Evolutionary conservation across 2,329 filamentous ascomycete genomes (phyloP).

Genomic region (Paraconiothyrium sp.): DNA sequence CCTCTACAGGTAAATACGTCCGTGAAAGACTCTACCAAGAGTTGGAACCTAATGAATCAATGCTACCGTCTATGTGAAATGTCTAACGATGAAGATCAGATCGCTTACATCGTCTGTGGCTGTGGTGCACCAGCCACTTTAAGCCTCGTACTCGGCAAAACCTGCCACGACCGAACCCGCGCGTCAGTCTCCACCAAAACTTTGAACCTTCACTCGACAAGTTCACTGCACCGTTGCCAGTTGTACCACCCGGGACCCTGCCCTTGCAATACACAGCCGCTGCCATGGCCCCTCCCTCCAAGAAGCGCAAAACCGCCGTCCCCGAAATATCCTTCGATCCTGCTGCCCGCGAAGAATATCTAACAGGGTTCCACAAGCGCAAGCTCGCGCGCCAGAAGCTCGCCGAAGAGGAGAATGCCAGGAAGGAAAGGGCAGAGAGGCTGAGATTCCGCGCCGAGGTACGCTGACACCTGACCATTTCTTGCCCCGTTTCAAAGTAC

Average conservation of each 20-base stretch:
- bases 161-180: constrained; percentile 11
- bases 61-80: background rate
- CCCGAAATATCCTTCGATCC: constrained; percentile 86
- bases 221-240: background rate
- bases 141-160: constrained; percentile 17
- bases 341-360: constrained; percentile 80
- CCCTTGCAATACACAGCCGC: background rate
- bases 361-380: constrained; percentile 97
- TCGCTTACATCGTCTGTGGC: background rate
- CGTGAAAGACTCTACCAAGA: background rate
- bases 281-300: constrained; percentile 36
- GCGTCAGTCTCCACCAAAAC: constrained; percentile 18
- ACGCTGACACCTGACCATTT: constrained; percentile 31
- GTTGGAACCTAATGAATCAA: background rate
- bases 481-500: background rate
- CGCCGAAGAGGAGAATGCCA: constrained; percentile 82
- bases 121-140: background rate
- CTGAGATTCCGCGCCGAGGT: constrained; percentile 80
- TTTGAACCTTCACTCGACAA: constrained; percentile 7
- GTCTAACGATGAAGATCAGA: background rate
- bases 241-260: background rate
- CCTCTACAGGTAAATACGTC: background rate
- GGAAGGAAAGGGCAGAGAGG: constrained; percentile 80
- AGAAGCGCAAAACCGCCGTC: constrained; percentile 57
- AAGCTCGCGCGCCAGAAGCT: constrained; percentile 85